Evolutionary conservation across 495 filamentous ascomycete genomes (phyloP).

Genomic region (Bryoglossum gracile): DNA sequence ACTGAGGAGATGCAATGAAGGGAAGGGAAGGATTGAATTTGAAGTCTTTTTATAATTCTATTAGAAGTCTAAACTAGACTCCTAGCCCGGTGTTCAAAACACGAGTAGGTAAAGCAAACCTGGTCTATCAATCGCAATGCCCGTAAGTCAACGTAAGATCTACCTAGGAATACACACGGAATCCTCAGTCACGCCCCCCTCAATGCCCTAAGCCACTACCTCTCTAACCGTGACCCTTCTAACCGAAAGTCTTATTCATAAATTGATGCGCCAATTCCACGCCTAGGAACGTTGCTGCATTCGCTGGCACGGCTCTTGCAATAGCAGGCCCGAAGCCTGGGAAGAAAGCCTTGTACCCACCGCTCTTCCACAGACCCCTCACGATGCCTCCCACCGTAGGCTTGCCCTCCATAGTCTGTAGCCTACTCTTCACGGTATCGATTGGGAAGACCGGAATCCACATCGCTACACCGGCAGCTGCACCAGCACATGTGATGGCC

Average conservation of each 20-base stretch:
- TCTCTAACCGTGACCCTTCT: neutral
- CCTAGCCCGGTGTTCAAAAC: neutral
- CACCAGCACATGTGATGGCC: constrained; percentile 82
- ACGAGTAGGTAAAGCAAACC: neutral
- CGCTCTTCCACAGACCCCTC: constrained; percentile 64
- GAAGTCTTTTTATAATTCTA: too few relatives aligned
- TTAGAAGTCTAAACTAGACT: neutral
- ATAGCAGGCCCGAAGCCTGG: constrained; percentile 91
- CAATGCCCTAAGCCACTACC: neutral
- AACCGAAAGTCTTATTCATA: constrained; percentile 65
- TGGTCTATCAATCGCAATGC: neutral
- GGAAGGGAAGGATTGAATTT: too few relatives aligned
- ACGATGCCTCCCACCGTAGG: constrained; percentile 78
- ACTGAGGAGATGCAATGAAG: neutral
- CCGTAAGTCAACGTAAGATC: neutral
- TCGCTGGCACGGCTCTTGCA: constrained; percentile 88
- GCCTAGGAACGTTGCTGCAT: constrained; percentile 67
- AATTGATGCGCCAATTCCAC: constrained; percentile 77
- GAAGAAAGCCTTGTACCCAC: constrained; percentile 92
- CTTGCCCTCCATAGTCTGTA: constrained; percentile 87
- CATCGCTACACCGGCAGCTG: constrained; percentile 91
- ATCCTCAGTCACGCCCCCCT: neutral
- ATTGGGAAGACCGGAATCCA: constrained; percentile 98
- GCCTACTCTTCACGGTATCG: constrained; percentile 88
- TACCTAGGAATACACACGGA: neutral